phyloP scores from a whole-genome alignment of 2,329 filamentous ascomycete species.

The Fusarium setosum region DNA sequence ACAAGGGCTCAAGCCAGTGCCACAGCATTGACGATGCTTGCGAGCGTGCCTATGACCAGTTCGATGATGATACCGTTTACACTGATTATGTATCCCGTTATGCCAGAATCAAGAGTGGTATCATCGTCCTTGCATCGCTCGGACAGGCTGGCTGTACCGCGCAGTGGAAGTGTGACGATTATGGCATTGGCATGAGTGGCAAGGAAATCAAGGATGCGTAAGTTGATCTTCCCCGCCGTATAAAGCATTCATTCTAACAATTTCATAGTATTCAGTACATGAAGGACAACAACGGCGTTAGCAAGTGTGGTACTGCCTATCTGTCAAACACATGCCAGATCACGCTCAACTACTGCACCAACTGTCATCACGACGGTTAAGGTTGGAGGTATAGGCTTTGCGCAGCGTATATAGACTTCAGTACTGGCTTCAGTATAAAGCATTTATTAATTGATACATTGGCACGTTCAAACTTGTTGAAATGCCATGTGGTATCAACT shows the following conservation, averaged over 20 bases:
- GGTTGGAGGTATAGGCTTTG: too few relatives aligned
- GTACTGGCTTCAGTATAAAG: too few relatives aligned
- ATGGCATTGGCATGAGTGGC: slow-evolving; percentile 27
- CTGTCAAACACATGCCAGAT: slow-evolving; percentile 26
- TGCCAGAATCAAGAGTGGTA: slow-evolving; percentile 10
- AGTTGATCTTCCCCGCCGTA: not conserved
- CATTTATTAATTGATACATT: too few relatives aligned
- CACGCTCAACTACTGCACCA: slow-evolving; percentile 29
- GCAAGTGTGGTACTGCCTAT: slow-evolving; percentile 29
- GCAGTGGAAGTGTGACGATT: slow-evolving; percentile 26
- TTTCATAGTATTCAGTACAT: not conserved
- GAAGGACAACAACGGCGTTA: slow-evolving; percentile 24
- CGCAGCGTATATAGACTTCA: too few relatives aligned
- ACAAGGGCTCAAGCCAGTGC: slow-evolving; percentile 30
- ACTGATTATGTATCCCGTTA: slow-evolving; percentile 18
- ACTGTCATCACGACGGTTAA: not conserved
- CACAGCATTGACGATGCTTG: slow-evolving; percentile 29
- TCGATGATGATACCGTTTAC: slow-evolving; percentile 21
- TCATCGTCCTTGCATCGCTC: slow-evolving; percentile 5
- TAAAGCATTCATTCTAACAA: not conserved
- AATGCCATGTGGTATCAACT: too few relatives aligned
- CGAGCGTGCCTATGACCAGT: slow-evolving; percentile 13
- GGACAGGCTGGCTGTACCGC: slow-evolving; percentile 27
- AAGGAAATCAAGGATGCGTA: slow-evolving; percentile 31
- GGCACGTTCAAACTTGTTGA: too few relatives aligned